phyloP scores from a whole-genome alignment of 805 yeast genomes.

The Starmerella apicola region DNA sequence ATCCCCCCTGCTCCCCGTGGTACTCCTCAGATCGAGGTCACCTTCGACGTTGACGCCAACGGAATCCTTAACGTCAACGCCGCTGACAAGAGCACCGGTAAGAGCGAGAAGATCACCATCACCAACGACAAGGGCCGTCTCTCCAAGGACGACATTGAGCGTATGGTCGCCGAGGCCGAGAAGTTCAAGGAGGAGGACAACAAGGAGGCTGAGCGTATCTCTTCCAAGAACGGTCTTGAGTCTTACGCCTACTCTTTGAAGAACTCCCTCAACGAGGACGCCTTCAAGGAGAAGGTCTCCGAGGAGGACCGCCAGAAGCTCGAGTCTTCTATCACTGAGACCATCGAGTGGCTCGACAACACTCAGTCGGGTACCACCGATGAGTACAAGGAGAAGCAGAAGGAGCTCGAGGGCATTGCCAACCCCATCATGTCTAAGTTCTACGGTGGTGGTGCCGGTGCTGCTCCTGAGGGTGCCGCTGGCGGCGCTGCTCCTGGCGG shows the following conservation, averaged over 20 bases:
- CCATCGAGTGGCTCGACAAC: constrained; percentile 66
- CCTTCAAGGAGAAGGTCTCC: constrained; percentile 55
- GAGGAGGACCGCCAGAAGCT: constrained; percentile 24
- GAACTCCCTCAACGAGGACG: constrained; percentile 63
- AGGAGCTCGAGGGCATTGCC: constrained; percentile 88
- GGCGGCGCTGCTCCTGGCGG: constrained; percentile 38
- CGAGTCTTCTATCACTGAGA: constrained; percentile 24
- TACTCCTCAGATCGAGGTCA: constrained; percentile 95
- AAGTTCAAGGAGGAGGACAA: constrained; percentile 95
- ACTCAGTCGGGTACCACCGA: constrained; percentile 88
- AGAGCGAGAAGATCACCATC: constrained; percentile 90
- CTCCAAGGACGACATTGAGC: constrained; percentile 93
- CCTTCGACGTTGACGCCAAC: constrained; percentile 93
- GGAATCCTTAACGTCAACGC: constrained; percentile 96
- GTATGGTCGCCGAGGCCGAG: constrained; percentile 97
- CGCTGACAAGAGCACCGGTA: constrained; percentile 96
- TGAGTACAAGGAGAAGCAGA: constrained; percentile 84
- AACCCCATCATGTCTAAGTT: constrained; percentile 96
- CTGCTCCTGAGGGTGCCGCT: constrained; percentile 57
- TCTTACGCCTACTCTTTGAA: constrained; percentile 89
- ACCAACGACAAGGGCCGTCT: constrained; percentile 98
- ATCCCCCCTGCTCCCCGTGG: constrained; percentile 99
- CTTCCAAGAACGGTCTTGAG: constrained; percentile 90
- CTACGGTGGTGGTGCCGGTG: constrained; percentile 76
- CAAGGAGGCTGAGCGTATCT: constrained; percentile 83